phyloP scores from a whole-genome alignment of 176 grass and related monocot genomes.

The Alloteropsis semialata region DNA sequence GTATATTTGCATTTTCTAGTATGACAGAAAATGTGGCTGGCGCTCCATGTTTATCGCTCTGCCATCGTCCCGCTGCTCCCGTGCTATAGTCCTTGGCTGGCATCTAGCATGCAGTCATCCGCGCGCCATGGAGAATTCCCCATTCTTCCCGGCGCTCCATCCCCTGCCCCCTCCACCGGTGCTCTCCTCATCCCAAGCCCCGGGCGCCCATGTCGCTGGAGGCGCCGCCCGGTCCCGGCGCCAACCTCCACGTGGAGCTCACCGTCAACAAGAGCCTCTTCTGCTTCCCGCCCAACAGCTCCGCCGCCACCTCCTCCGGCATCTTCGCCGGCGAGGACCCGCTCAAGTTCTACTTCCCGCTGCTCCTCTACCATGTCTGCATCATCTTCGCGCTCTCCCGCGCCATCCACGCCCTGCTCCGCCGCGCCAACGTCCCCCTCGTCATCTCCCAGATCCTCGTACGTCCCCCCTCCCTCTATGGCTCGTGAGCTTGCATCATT shows the following conservation, averaged over 20 bases:
- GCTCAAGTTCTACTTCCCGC: conserved; percentile 73
- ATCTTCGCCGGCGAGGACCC: conserved; percentile 78
- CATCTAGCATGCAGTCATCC: not conserved
- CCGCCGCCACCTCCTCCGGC: conserved; percentile 60
- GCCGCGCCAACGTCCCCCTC: conserved; percentile 38
- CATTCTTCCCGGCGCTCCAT: not conserved
- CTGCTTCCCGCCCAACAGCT: conserved; percentile 41
- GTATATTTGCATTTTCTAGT: no score
- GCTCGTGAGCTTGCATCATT: no score
- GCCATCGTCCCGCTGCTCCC: not conserved
- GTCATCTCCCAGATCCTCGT: conserved; percentile 83
- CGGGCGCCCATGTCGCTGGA: conserved; percentile 24
- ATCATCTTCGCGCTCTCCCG: conserved; percentile 46
- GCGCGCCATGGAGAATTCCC: conserved; percentile 13
- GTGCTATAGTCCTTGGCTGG: not conserved
- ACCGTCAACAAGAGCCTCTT: conserved; percentile 20
- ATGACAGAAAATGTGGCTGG: no score
- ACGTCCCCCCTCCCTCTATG: not conserved
- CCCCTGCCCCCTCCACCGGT: not conserved
- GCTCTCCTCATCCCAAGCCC: not conserved
- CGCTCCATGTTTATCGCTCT: conserved; percentile 35
- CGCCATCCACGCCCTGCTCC: conserved; percentile 36
- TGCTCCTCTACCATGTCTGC: conserved; percentile 62
- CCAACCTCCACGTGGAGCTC: not conserved
- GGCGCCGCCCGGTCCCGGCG: not conserved